Percentiles rank a stretch among this genome's conserved stretches.
phyloP scores from a whole-genome alignment of 2,329 filamentous ascomycete species.

The Apiospora hydei region DNA sequence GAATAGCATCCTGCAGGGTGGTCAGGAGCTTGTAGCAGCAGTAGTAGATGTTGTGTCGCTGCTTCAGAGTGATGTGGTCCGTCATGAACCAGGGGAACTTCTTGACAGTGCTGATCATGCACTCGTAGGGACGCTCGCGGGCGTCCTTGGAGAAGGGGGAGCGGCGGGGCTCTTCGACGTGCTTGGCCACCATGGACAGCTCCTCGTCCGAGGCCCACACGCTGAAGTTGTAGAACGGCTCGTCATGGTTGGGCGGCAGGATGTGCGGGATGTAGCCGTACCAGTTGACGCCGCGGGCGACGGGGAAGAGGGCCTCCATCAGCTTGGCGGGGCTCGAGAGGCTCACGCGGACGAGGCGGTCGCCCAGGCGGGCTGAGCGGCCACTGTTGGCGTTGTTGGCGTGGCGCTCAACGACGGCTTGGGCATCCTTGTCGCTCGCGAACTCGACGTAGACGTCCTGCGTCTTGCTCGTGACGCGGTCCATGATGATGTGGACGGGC shows the following conservation, averaged over 20 bases:
- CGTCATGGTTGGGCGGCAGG: slow-evolving; percentile 40
- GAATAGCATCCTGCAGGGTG: slow-evolving; percentile 52
- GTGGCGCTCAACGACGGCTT: slow-evolving; percentile 59
- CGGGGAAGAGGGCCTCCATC: slow-evolving; percentile 69
- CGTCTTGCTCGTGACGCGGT: slow-evolving; percentile 54
- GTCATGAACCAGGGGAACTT: slow-evolving; percentile 70
- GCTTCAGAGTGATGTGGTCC: slow-evolving; percentile 61
- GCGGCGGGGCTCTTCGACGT: slow-evolving; percentile 67
- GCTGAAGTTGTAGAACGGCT: slow-evolving; percentile 62
- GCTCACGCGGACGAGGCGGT: slow-evolving; percentile 63
- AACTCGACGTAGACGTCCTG: slow-evolving; percentile 55
- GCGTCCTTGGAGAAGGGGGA: slow-evolving; percentile 67
- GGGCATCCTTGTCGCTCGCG: slow-evolving; percentile 56
- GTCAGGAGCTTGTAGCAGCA: slow-evolving; percentile 57
- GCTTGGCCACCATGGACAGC: slow-evolving; percentile 68
- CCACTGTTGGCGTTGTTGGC: slow-evolving; percentile 36
- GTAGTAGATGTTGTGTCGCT: slow-evolving; percentile 61
- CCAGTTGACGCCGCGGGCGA: slow-evolving; percentile 64
- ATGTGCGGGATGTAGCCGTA: slow-evolving; percentile 53
- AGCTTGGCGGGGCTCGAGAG: slow-evolving; percentile 63
- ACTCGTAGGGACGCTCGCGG: slow-evolving; percentile 71
- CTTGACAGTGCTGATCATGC: slow-evolving; percentile 67
- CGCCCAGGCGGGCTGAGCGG: slow-evolving; percentile 59
- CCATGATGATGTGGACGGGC: slow-evolving; percentile 57
- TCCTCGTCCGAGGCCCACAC: slow-evolving; percentile 69